Evolutionary conservation across 2,329 filamentous ascomycete genomes (phyloP).

Genomic region (Colletotrichum noveboracense): DNA sequence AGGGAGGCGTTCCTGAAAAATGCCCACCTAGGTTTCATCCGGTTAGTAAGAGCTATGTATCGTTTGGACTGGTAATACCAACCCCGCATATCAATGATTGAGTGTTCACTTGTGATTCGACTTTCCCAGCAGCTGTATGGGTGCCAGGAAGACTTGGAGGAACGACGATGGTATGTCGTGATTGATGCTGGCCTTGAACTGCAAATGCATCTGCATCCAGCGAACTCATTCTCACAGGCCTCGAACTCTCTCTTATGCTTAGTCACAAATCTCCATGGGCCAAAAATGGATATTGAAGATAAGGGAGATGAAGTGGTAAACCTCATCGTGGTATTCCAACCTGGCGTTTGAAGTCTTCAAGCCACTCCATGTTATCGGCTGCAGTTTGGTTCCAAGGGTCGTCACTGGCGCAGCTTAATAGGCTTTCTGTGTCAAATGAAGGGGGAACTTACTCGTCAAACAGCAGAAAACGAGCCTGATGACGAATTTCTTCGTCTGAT

Average conservation of each 20-base stretch:
- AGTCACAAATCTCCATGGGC: not conserved
- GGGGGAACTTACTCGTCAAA: constrained; percentile 60
- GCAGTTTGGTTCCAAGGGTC: constrained; percentile 70
- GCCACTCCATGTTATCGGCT: constrained; percentile 68
- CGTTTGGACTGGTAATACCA: not conserved
- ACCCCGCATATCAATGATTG: not conserved
- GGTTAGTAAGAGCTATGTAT: not conserved
- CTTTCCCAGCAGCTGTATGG: not conserved
- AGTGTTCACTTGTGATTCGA: not conserved
- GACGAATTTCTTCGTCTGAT: constrained; percentile 64
- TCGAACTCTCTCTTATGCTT: not conserved
- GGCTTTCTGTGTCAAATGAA: not conserved
- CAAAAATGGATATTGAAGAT: not conserved
- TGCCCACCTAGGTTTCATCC: not conserved
- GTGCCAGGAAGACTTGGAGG: not conserved
- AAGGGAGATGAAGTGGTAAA: not conserved
- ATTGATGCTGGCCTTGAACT: not conserved
- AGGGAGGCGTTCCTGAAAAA: not conserved
- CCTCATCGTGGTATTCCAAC: constrained; percentile 51
- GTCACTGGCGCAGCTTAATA: constrained; percentile 46
- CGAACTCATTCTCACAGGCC: not conserved
- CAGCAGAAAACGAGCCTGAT: constrained; percentile 67
- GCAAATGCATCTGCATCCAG: not conserved
- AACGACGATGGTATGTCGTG: not conserved
- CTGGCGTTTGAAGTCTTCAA: constrained; percentile 66